A percentile compares a stretch with the other conserved stretches of the same genome.
These are phyloP conservation scores for Talaromyces funiculosus DNA, from an alignment of 2,329 filamentous ascomycete genomes.

Conservation along the genomic window DNA sequence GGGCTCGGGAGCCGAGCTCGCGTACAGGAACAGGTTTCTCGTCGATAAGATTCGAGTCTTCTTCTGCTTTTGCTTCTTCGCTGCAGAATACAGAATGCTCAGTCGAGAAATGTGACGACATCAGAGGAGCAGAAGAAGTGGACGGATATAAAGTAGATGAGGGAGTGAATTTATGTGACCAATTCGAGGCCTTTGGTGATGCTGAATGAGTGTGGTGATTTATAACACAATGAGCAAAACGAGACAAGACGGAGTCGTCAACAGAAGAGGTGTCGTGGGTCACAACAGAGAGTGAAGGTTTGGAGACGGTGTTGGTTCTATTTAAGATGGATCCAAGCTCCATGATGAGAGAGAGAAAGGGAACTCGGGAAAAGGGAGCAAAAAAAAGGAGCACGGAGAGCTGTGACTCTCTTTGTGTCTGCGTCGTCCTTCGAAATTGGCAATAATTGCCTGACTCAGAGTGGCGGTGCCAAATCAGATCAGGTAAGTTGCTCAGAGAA, in stretches of 20 bases:
- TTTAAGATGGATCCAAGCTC: slow-evolving; percentile 7
- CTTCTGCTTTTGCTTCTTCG: neutral
- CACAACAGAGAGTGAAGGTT: neutral
- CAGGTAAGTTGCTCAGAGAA: neutral
- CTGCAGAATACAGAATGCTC: neutral
- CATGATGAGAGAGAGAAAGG: neutral
- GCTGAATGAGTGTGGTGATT: neutral
- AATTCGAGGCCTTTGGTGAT: neutral
- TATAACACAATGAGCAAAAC: neutral
- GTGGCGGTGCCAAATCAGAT: neutral
- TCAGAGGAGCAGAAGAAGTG: neutral
- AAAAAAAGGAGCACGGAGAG: neutral
- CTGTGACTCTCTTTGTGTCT: slow-evolving; percentile 4
- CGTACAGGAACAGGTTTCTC: neutral
- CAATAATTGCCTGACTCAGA: neutral
- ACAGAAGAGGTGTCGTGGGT: neutral
- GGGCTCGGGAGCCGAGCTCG: neutral
- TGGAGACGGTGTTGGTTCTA: slow-evolving; percentile 1
- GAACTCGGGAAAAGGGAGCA: neutral
- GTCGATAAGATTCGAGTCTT: neutral
- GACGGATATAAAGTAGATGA: neutral
- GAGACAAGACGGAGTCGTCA: slow-evolving; percentile 4
- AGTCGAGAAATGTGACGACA: neutral
- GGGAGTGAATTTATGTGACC: neutral
- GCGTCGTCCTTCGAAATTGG: neutral